Conservation (phyloP, 2,329 filamentous ascomycete genomes). For the Aspergillus tamarii region DNA sequence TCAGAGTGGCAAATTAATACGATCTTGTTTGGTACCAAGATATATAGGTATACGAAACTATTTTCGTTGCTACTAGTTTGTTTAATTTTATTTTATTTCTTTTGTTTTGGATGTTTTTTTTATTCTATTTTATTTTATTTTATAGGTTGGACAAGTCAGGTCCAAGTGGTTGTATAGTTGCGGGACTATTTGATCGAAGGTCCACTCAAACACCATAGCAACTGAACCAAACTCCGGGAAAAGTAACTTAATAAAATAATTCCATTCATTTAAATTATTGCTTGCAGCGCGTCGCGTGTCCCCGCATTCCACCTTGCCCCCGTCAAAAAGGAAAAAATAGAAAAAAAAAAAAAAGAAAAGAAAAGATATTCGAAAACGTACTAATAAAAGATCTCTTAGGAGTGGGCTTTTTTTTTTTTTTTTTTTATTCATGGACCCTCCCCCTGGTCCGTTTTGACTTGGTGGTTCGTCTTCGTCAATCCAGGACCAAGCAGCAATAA, state of each 20-base stretch:
- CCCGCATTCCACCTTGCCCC: slow-evolving; percentile 26
- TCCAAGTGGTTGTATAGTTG: background rate
- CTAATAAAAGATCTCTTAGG: background rate
- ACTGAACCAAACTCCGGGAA: slow-evolving; percentile 7
- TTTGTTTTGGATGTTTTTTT: no score
- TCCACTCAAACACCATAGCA: slow-evolving; percentile 13
- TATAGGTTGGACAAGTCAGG: background rate
- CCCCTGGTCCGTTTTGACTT: slow-evolving; percentile 15
- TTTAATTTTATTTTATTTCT: no score
- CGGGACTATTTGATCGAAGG: background rate
- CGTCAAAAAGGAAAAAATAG: slow-evolving; percentile 12
- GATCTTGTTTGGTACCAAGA: background rate
- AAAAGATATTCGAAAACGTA: background rate
- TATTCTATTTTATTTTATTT: background rate
- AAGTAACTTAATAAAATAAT: background rate
- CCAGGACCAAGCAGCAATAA: slow-evolving; percentile 16
- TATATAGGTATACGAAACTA: background rate
- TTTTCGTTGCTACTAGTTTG: background rate
- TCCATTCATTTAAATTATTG: slow-evolving; percentile 3
- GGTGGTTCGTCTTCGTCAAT: background rate
- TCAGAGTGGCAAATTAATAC: background rate
- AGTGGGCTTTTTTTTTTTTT: background rate
- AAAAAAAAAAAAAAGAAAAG: slow-evolving; percentile 6
- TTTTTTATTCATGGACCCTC: background rate
- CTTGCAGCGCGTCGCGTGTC: slow-evolving; percentile 23